Evolutionary conservation across 805 yeast genomes (phyloP).

Genomic region (Kluyveromyces starmeri): DNA sequence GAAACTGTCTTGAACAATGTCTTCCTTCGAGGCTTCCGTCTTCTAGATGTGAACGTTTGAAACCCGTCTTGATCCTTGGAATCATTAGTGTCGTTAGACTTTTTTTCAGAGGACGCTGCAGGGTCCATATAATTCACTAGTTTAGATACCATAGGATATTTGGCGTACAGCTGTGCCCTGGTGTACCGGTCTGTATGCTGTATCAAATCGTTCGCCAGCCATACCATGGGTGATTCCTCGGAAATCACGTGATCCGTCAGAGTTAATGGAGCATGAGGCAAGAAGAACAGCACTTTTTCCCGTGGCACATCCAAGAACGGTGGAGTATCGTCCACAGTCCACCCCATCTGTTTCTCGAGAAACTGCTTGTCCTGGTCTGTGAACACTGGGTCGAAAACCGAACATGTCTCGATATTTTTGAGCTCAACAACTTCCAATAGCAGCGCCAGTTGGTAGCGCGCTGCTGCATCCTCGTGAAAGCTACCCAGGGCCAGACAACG

Average conservation of each 20-base stretch:
- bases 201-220: constrained; percentile 44
- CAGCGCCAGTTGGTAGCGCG: constrained; percentile 59
- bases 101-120: constrained; percentile 11
- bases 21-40: constrained; percentile 13
- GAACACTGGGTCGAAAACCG: constrained; percentile 62
- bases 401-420: constrained; percentile 22
- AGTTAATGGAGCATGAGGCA: constrained; percentile 69
- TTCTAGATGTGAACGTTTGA: constrained; percentile 16
- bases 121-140: constrained; percentile 18
- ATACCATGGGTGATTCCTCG: constrained; percentile 28
- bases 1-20: constrained; percentile 10
- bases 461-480: constrained; percentile 48
- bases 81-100: background rate
- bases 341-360: constrained; percentile 13
- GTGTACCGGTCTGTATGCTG: constrained; percentile 48
- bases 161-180: constrained; percentile 32
- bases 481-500: constrained; percentile 70
- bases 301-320: constrained; percentile 14
- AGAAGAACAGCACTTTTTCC: constrained; percentile 38
- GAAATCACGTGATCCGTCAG: constrained; percentile 37
- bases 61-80: constrained; percentile 14
- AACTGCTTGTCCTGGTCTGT: constrained; percentile 34
- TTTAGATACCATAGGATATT: constrained; percentile 38
- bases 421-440: constrained; percentile 34
- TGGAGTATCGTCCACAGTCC: constrained; percentile 22